Evolutionary conservation across 2,329 filamentous ascomycete genomes (phyloP).

Genomic region (Ophiostoma pallidulum): DNA sequence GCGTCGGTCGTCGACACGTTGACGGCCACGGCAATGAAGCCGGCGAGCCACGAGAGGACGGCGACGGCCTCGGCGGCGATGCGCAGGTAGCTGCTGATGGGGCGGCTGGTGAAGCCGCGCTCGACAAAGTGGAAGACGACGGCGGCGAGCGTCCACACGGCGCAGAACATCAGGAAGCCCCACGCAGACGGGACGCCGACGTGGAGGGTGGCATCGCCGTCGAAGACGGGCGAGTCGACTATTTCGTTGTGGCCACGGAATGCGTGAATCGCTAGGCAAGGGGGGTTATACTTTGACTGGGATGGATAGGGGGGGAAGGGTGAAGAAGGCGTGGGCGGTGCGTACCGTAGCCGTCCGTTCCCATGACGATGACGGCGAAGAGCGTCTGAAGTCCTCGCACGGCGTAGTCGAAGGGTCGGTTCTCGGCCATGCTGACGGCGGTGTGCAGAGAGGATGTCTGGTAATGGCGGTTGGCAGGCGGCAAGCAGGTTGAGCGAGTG

Average conservation of each 20-base stretch:
- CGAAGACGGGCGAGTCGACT: neutral
- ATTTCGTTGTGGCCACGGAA: neutral
- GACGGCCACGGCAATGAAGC: slow-evolving; percentile 6
- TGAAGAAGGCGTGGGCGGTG: neutral
- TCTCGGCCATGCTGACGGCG: neutral
- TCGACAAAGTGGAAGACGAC: neutral
- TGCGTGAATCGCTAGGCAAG: slow-evolving; percentile 11
- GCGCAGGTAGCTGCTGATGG: neutral
- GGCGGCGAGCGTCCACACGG: neutral
- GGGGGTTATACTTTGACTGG: neutral
- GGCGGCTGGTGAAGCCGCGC: neutral
- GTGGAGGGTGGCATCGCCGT: no score
- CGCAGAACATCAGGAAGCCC: slow-evolving; percentile 8
- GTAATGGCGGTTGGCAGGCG: no score
- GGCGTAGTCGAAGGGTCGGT: neutral
- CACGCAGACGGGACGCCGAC: slow-evolving; percentile 2
- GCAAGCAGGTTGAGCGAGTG: no score
- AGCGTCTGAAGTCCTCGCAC: neutral
- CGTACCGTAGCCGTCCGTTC: slow-evolving; percentile 1
- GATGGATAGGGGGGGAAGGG: neutral
- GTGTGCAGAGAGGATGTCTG: neutral
- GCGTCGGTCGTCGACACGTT: neutral
- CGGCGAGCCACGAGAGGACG: slow-evolving; percentile 6
- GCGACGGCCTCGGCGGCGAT: slow-evolving; percentile 1
- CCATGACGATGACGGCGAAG: neutral